These are phyloP conservation scores for Myochromella boudieri DNA, from an alignment of 768 basidiomycete species.

Conservation along the genomic window DNA sequence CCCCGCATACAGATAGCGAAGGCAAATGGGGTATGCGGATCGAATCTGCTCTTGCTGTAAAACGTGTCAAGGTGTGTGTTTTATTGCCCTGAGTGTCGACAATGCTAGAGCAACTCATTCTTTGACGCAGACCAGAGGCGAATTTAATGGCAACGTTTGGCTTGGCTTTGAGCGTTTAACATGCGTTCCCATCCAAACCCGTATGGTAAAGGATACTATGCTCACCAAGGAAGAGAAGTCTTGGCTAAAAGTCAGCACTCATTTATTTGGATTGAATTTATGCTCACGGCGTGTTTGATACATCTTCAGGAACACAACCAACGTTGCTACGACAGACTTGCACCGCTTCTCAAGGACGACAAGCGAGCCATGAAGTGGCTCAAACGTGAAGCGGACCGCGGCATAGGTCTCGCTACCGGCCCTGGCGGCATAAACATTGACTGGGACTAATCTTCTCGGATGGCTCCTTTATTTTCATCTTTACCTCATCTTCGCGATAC, in stretches of 20 bases:
- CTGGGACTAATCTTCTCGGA: constrained; percentile 61
- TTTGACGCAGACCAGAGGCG: constrained; percentile 58
- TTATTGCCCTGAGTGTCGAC: not conserved
- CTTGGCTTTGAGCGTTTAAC: constrained; percentile 91
- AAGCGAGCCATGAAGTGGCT: constrained; percentile 82
- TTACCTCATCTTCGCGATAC: not conserved
- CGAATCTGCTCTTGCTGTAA: constrained; percentile 82
- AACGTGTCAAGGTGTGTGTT: constrained; percentile 50
- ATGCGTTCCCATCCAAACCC: constrained; percentile 90
- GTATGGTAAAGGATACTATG: constrained; percentile 83
- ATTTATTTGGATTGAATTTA: constrained; percentile 4
- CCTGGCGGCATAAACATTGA: constrained; percentile 77
- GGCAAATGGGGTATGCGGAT: constrained; percentile 89
- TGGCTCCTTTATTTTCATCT: constrained; percentile 1
- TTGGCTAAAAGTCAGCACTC: constrained; percentile 72
- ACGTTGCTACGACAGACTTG: constrained; percentile 61
- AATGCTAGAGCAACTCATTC: not conserved
- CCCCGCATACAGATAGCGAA: constrained; percentile 53
- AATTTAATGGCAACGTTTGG: constrained; percentile 77
- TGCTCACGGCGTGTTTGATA: not conserved
- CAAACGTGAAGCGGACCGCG: constrained; percentile 70
- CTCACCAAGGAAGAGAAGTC: constrained; percentile 81
- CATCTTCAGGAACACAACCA: constrained; percentile 72
- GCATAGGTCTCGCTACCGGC: constrained; percentile 68
- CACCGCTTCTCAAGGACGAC: constrained; percentile 70